Evolutionary conservation across 2,329 filamentous ascomycete genomes (phyloP).

Genomic region (Fragosphaeria purpurea): DNA sequence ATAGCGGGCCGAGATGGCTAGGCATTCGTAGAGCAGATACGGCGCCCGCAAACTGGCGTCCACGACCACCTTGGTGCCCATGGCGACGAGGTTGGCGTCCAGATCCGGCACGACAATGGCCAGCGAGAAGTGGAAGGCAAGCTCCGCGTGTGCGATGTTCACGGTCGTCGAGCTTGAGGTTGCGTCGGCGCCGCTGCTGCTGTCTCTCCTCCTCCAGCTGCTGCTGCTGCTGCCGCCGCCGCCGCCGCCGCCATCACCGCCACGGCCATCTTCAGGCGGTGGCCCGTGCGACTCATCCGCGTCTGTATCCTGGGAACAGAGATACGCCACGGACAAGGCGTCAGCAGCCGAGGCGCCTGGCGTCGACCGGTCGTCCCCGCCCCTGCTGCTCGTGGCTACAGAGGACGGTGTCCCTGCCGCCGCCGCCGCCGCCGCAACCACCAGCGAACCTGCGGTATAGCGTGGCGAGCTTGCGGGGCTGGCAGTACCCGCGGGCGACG

Average conservation of each 20-base stretch:
- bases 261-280: not conserved
- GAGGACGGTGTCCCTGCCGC: too few relatives aligned
- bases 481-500: not conserved
- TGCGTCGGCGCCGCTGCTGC: not conserved
- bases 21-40: conserved; percentile 27
- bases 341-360: conserved; percentile 1
- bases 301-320: too few relatives aligned
- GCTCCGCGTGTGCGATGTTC: conserved; percentile 19
- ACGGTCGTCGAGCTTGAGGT: conserved; percentile 6
- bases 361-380: not conserved
- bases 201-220: not conserved
- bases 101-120: conserved; percentile 10
- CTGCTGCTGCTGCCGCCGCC: not conserved
- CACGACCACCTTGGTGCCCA: conserved; percentile 12
- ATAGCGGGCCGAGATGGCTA: conserved; percentile 29
- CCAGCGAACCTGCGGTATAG: not conserved
- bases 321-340: not conserved
- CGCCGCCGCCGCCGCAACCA: not conserved
- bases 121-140: conserved; percentile 17
- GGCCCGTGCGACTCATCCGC: not conserved
- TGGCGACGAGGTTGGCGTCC: conserved; percentile 7
- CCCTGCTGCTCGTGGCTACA: too few relatives aligned
- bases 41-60: conserved; percentile 18
- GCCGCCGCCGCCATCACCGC: not conserved
- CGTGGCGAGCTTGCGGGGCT: conserved; percentile 6